Conservation (phyloP, 495 filamentous ascomycete species). For the Bathelium albidoporum region DNA sequence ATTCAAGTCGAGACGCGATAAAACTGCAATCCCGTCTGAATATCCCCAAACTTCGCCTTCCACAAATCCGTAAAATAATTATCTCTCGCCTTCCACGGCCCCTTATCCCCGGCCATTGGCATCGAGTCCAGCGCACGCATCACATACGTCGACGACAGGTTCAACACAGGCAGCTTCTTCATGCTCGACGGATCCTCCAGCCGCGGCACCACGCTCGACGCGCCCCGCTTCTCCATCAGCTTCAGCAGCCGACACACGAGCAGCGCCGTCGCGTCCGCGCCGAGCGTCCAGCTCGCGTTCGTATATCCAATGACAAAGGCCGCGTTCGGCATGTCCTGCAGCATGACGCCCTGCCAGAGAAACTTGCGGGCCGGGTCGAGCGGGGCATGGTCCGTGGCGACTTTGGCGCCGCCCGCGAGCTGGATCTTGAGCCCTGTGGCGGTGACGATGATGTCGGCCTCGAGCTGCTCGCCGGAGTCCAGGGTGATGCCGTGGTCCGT, state of each 20-base stretch:
- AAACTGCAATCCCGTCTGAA: conserved; percentile 32
- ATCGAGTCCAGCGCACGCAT: conserved; percentile 29
- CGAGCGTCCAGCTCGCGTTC: conserved; percentile 50
- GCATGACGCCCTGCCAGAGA: conserved; percentile 51
- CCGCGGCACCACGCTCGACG: conserved; percentile 24
- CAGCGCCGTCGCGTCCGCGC: conserved; percentile 44
- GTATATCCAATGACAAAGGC: conserved; percentile 48
- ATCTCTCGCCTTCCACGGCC: conserved; percentile 45
- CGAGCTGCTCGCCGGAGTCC: conserved; percentile 42
- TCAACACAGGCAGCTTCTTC: conserved; percentile 32
- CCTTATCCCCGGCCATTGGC: conserved; percentile 38
- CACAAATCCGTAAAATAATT: conserved; percentile 46
- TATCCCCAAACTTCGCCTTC: conserved; percentile 39
- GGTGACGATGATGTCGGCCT: conserved; percentile 63
- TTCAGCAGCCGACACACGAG: conserved; percentile 38
- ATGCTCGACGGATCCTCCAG: conserved; percentile 21
- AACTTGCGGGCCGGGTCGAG: conserved; percentile 38
- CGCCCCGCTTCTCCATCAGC: conserved; percentile 33
- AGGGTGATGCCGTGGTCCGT: conserved; percentile 49
- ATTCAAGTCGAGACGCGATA: conserved; percentile 13
- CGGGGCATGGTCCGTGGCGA: conserved; percentile 47
- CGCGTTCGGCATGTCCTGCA: conserved; percentile 50
- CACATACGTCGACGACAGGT: conserved; percentile 45
- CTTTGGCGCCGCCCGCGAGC: conserved; percentile 39
- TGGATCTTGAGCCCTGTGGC: conserved; percentile 59